A percentile compares a stretch with the other conserved stretches of the same genome.
Conservation (phyloP, 768 basidiomycete genomes). For the Boletellus ananiceps region DNA sequence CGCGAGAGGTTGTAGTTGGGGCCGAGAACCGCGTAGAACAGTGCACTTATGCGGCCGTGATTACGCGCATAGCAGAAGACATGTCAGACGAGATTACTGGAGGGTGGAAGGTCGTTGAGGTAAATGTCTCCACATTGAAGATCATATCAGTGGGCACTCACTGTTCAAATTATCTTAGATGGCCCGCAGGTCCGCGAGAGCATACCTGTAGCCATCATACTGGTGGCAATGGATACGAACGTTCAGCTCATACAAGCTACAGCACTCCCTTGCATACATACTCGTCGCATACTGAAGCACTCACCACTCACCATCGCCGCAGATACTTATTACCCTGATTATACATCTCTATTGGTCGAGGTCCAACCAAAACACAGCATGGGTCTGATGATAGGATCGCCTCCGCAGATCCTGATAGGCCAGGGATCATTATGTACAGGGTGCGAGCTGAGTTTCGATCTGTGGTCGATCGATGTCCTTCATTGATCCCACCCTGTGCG, state of each 20-base stretch:
- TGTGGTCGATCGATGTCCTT: neutral
- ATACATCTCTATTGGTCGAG: slow-evolving; percentile 10
- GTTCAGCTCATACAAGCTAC: neutral
- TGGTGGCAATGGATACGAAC: neutral
- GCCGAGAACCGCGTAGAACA: slow-evolving; percentile 90
- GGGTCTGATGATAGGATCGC: neutral
- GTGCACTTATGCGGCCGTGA: slow-evolving; percentile 86
- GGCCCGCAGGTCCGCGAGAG: slow-evolving; percentile 47
- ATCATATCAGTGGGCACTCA: neutral
- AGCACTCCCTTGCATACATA: slow-evolving; percentile 12
- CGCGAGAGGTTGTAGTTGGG: slow-evolving; percentile 82
- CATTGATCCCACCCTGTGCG: neutral
- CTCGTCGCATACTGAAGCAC: slow-evolving; percentile 18
- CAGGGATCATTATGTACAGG: neutral
- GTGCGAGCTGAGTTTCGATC: neutral
- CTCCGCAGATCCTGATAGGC: neutral
- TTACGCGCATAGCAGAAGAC: slow-evolving; percentile 86
- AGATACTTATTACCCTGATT: slow-evolving; percentile 27
- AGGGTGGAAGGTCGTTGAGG: slow-evolving; percentile 98
- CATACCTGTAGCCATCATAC: slow-evolving; percentile 37
- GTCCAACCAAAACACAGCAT: neutral
- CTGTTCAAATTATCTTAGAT: slow-evolving; percentile 33
- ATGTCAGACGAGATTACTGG: slow-evolving; percentile 90
- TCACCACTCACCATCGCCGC: slow-evolving; percentile 27
- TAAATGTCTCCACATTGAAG: slow-evolving; percentile 25